These are phyloP conservation scores for Myxozyma neglecta DNA, from an alignment of 805 yeast genomes.

Conservation along the genomic window DNA sequence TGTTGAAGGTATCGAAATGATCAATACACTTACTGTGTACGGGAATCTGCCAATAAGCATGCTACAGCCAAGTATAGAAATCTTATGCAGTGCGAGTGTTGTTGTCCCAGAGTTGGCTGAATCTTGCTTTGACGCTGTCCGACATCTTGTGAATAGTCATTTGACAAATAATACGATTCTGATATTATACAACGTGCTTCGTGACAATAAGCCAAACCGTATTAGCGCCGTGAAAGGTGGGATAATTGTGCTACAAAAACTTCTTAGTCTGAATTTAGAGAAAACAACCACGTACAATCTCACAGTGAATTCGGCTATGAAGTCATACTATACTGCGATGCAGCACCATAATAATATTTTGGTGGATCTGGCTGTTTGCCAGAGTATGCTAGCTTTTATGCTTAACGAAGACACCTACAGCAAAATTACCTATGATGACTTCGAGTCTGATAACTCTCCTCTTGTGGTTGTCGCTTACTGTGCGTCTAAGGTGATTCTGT, in stretches of 20 bases:
- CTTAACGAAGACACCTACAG: conserved; percentile 38
- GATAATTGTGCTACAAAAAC: conserved; percentile 37
- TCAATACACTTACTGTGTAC: conserved; percentile 48
- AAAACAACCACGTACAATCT: conserved; percentile 36
- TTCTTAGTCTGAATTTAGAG: conserved; percentile 37
- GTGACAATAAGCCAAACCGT: conserved; percentile 30
- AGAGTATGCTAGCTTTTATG: conserved; percentile 46
- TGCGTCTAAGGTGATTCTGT: not conserved
- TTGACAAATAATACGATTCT: conserved; percentile 42
- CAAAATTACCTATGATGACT: conserved; percentile 37
- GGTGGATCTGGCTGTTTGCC: conserved; percentile 46
- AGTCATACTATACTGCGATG: conserved; percentile 41
- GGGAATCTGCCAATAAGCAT: conserved; percentile 49
- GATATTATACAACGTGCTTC: conserved; percentile 39
- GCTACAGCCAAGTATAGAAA: conserved; percentile 45
- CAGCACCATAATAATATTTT: conserved; percentile 42
- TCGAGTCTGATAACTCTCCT: conserved; percentile 43
- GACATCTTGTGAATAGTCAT: conserved; percentile 44
- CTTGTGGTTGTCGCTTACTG: conserved; percentile 40
- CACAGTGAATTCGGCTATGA: conserved; percentile 41
- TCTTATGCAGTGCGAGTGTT: conserved; percentile 49
- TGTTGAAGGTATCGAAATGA: conserved; percentile 44
- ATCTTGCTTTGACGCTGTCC: conserved; percentile 45
- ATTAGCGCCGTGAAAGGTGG: conserved; percentile 44
- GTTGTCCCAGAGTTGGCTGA: conserved; percentile 43